A percentile compares a stretch with the other conserved stretches of the same genome.
phyloP scores from a whole-genome alignment of 2,329 filamentous ascomycete genomes.

The Immersiporthe knoxdaviesiana region DNA sequence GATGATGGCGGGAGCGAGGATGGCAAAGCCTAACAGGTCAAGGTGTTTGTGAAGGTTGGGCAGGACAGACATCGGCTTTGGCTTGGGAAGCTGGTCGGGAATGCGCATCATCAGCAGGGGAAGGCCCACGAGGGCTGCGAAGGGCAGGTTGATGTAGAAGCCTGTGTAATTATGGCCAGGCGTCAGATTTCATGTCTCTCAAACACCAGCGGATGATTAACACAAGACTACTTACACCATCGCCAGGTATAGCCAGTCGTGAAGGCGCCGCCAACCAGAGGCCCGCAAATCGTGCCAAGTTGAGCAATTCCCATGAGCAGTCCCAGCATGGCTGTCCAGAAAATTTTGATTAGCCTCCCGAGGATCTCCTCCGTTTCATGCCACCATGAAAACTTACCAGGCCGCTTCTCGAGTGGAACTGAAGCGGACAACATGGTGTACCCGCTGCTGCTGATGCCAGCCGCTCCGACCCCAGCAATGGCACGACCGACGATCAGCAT shows the following conservation, averaged over 20 bases:
- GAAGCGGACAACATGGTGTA: slow-evolving; percentile 7
- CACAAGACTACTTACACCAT: slow-evolving; percentile 43
- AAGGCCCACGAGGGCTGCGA: slow-evolving; percentile 43
- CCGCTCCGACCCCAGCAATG: slow-evolving; percentile 16
- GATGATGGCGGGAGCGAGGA: slow-evolving; percentile 48
- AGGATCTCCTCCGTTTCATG: not conserved
- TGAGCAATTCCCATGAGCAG: slow-evolving; percentile 38
- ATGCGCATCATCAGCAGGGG: slow-evolving; percentile 40
- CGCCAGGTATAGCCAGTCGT: slow-evolving; percentile 47
- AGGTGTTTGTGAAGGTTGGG: slow-evolving; percentile 33
- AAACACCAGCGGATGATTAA: not conserved
- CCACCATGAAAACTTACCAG: not conserved
- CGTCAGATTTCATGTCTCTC: slow-evolving; percentile 8
- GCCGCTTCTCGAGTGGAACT: not conserved
- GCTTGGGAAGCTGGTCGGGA: slow-evolving; percentile 37
- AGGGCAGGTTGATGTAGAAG: slow-evolving; percentile 53
- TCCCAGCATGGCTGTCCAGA: not conserved
- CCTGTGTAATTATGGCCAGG: slow-evolving; percentile 31
- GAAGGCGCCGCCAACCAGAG: slow-evolving; percentile 50
- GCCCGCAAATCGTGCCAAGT: slow-evolving; percentile 51
- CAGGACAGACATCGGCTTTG: not conserved
- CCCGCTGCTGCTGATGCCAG: slow-evolving; percentile 7
- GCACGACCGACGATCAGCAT: slow-evolving; percentile 23
- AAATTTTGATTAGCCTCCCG: not conserved
- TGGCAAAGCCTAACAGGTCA: slow-evolving; percentile 46